These are phyloP conservation scores for Leucocoprinus leucothites DNA, from an alignment of 768 basidiomycete genomes.

Conservation along the genomic window DNA sequence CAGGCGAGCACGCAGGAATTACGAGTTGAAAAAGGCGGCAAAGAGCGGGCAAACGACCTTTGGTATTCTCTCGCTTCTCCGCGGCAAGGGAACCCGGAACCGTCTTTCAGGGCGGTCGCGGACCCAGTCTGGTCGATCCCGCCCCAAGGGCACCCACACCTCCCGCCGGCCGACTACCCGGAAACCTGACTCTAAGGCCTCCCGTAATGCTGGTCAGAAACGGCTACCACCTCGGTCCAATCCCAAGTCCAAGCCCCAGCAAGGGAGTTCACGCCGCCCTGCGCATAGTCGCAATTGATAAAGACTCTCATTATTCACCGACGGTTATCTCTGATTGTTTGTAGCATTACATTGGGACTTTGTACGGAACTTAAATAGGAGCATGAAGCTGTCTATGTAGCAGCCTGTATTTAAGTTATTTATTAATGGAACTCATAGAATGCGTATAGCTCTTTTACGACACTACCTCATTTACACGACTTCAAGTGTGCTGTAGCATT, in stretches of 20 bases:
- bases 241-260: background rate
- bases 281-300: background rate
- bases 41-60: slow-evolving; percentile 19
- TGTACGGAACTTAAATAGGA: too few species aligned
- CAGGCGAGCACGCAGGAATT: slow-evolving; percentile 8
- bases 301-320: background rate
- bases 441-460: too few species aligned
- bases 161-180: background rate
- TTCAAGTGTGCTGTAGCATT: too few species aligned
- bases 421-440: too few species aligned
- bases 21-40: slow-evolving; percentile 4
- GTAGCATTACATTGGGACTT: too few species aligned
- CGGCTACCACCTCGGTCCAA: background rate
- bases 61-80: slow-evolving; percentile 23
- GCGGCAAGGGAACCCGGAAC: slow-evolving; percentile 5
- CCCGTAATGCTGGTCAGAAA: background rate
- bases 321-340: too few species aligned
- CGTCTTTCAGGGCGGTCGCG: slow-evolving; percentile 2
- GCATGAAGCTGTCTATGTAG: too few species aligned
- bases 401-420: too few species aligned
- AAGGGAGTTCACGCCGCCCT: background rate
- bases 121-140: slow-evolving; percentile 2
- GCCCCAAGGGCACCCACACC: background rate
- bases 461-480: too few species aligned
- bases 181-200: background rate